Evolutionary conservation across 139 green algal genomes (phyloP).

Genomic region (Closterium sp.): DNA sequence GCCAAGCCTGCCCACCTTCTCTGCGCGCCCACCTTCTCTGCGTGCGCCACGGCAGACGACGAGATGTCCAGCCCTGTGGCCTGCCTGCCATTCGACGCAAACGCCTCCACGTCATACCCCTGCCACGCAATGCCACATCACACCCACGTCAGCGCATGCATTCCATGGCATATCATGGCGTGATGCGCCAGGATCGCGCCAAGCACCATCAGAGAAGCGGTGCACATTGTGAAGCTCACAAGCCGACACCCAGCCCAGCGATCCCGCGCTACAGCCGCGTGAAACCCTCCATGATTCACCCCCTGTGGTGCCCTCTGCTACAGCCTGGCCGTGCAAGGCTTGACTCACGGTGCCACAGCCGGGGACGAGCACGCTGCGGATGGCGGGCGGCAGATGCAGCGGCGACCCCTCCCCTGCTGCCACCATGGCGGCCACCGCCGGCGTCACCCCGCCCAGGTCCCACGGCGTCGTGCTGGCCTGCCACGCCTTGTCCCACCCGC

Average conservation of each 20-base stretch:
- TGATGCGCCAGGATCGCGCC: no score
- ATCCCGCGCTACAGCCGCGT: not conserved
- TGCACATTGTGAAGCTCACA: no score
- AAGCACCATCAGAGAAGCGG: no score
- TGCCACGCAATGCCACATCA: no score
- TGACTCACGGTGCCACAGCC: constrained; percentile 39
- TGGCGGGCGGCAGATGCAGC: not conserved
- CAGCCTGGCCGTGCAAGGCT: no score
- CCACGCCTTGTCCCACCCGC: constrained; percentile 43
- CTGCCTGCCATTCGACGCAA: not conserved
- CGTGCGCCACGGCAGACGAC: not conserved
- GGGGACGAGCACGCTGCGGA: constrained; percentile 28
- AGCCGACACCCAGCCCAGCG: not conserved
- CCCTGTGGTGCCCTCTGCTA: no score
- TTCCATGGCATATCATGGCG: not conserved
- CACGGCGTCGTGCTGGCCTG: constrained; percentile 14
- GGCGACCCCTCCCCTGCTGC: not conserved
- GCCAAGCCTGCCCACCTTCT: not conserved
- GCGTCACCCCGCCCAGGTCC: constrained; percentile 22
- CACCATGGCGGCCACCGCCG: not conserved
- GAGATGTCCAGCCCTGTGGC: not conserved
- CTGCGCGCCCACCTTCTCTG: not conserved
- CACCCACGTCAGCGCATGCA: not conserved
- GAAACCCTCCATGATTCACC: no score
- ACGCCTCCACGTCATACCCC: not conserved